phyloP scores from a whole-genome alignment of 2,329 filamentous ascomycete genomes.

The Cylindrodendrum hubeiense region DNA sequence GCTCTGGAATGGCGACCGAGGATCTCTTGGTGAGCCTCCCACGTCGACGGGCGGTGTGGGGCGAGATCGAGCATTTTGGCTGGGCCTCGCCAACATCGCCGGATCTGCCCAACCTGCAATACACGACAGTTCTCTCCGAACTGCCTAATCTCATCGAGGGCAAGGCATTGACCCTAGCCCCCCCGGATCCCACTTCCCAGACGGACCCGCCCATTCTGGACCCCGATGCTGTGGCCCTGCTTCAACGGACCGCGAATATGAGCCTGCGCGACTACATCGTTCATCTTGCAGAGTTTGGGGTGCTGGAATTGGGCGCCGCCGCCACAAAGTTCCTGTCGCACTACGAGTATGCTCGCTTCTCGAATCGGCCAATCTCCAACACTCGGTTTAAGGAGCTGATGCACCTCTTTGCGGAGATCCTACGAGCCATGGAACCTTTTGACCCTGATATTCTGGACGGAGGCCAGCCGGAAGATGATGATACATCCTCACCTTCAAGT shows the following conservation, averaged over 20 bases:
- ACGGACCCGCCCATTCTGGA: constrained; percentile 66
- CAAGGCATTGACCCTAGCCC: constrained; percentile 89
- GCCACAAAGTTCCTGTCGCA: constrained; percentile 75
- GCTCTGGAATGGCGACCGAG: constrained; percentile 52
- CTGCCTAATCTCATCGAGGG: constrained; percentile 92
- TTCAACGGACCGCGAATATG: constrained; percentile 79
- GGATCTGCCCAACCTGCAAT: constrained; percentile 86
- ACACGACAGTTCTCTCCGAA: constrained; percentile 83
- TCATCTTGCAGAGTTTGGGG: constrained; percentile 75
- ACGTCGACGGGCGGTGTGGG: constrained; percentile 74
- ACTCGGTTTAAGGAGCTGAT: constrained; percentile 82
- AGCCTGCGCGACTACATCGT: constrained; percentile 83
- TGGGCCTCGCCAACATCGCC: constrained; percentile 86
- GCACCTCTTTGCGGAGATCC: constrained; percentile 84
- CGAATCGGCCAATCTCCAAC: constrained; percentile 75
- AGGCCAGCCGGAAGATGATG: constrained; percentile 42
- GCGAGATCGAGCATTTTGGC: constrained; percentile 84
- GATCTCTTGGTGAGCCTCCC: constrained; percentile 62
- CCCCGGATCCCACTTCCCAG: constrained; percentile 59
- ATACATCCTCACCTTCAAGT: constrained; percentile 50
- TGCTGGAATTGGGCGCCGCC: constrained; percentile 61
- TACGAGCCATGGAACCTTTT: constrained; percentile 79
- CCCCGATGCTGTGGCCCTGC: constrained; percentile 74
- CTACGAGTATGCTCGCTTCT: constrained; percentile 91
- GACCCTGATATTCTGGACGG: constrained; percentile 64